These are phyloP conservation scores for Fusarium sulawesiense DNA, from an alignment of 2,329 filamentous ascomycete species.

Conservation along the genomic window DNA sequence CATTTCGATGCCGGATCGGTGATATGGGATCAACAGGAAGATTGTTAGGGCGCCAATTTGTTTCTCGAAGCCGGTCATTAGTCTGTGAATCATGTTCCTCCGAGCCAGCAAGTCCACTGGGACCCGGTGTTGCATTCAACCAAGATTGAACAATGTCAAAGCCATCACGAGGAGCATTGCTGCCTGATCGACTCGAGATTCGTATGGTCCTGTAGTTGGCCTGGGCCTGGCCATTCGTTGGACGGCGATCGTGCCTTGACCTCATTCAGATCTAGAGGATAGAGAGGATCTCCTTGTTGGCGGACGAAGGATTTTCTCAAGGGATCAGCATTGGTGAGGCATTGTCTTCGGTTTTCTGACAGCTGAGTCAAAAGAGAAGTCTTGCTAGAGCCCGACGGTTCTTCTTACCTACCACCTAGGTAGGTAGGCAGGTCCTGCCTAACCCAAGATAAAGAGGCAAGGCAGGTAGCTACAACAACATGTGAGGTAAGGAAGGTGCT, in stretches of 20 bases:
- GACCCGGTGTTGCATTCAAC: constrained; percentile 8
- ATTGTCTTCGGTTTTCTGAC: not conserved
- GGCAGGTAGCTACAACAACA: not conserved
- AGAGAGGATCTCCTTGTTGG: not conserved
- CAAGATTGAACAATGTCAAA: constrained; percentile 22
- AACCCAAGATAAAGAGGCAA: not conserved
- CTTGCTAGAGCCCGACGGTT: not conserved
- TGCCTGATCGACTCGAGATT: not conserved
- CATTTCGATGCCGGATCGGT: not conserved
- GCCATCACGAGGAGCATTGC: not conserved
- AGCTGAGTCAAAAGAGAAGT: not conserved
- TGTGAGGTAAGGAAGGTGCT: not conserved
- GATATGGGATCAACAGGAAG: constrained; percentile 6
- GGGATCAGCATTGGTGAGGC: not conserved
- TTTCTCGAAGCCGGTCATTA: not conserved
- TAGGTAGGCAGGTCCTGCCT: not conserved
- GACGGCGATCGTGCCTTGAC: not conserved
- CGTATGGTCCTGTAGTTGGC: not conserved
- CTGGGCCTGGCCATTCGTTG: not conserved
- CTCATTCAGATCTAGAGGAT: constrained; percentile 12
- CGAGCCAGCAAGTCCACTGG: not conserved
- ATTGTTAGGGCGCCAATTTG: constrained; percentile 18
- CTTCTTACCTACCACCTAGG: not conserved
- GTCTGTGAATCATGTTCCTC: not conserved
- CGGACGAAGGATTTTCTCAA: not conserved